These are phyloP conservation scores for Suillus tomentosus DNA, from an alignment of 768 basidiomycete genomes.

Conservation along the genomic window DNA sequence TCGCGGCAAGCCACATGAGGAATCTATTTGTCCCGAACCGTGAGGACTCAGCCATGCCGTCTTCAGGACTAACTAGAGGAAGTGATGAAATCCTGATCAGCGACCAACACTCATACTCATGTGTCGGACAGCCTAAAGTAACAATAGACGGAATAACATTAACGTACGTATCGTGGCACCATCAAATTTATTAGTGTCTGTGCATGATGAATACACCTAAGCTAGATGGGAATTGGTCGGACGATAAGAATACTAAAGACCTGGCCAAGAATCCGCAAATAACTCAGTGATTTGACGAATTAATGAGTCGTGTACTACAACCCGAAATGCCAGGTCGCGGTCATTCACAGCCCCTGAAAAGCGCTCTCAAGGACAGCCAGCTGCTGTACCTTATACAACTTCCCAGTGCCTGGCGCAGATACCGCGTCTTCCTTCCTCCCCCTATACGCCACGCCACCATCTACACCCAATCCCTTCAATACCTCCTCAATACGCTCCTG, in stretches of 20 bases:
- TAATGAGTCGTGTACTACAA: background rate
- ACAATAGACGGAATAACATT: background rate
- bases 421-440: constrained; percentile 74
- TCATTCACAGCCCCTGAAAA: constrained; percentile 47
- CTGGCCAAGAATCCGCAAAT: background rate
- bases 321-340: background rate
- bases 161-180: background rate
- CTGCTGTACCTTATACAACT: constrained; percentile 68
- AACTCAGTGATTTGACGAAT: background rate
- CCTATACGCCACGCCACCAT: constrained; percentile 48
- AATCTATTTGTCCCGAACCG: background rate
- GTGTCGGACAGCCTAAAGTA: background rate
- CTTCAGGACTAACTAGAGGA: background rate
- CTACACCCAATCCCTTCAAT: constrained; percentile 41
- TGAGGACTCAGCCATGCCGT: background rate
- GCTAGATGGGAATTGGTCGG: background rate
- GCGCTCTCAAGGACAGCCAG: constrained; percentile 56
- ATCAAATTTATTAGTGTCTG: background rate
- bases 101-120: background rate
- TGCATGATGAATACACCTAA: background rate
- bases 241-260: background rate
- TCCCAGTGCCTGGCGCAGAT: constrained; percentile 77
- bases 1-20: background rate
- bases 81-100: background rate
- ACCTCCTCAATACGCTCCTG: constrained; percentile 54